These are phyloP conservation scores for Euryodendron excelsum DNA, from an alignment of 148 eudicot species.

Conservation along the genomic window DNA sequence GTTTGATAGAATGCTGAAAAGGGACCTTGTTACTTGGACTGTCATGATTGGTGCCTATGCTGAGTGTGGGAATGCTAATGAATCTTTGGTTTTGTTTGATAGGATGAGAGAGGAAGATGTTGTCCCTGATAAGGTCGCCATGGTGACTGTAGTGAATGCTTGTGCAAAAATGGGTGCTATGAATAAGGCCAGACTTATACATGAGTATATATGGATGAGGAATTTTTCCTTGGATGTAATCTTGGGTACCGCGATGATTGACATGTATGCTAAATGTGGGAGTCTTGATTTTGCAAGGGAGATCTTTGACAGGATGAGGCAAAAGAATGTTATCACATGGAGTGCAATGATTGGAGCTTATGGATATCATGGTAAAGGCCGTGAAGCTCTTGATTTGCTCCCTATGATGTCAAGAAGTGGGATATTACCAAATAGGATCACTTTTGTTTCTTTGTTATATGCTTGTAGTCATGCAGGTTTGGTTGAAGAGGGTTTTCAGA, in stretches of 20 bases:
- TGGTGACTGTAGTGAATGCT: conserved; percentile 30
- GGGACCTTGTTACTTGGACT: conserved; percentile 36
- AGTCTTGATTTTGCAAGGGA: conserved; percentile 26
- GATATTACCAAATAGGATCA: conserved; percentile 22
- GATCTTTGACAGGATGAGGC: conserved; percentile 23
- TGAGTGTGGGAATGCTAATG: conserved; percentile 24
- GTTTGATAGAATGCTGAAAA: conserved; percentile 26
- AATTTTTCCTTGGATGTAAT: conserved; percentile 22
- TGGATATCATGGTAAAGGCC: conserved; percentile 30
- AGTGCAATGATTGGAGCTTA: conserved; percentile 31
- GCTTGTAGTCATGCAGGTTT: conserved; percentile 32
- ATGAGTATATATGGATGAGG: conserved; percentile 17
- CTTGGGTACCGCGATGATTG: conserved; percentile 28
- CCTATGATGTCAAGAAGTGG: conserved; percentile 21
- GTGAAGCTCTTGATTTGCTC: conserved; percentile 24
- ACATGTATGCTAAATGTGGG: conserved; percentile 38
- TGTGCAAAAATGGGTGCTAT: conserved; percentile 26
- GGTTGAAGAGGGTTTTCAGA: conserved; percentile 19
- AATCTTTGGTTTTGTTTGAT: conserved; percentile 26
- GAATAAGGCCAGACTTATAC: conserved; percentile 22
- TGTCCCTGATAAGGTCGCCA: conserved; percentile 23
- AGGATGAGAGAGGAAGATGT: conserved; percentile 18
- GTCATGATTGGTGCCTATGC: conserved; percentile 33
- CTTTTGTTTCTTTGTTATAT: conserved; percentile 23
- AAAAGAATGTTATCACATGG: conserved; percentile 28